Percentiles rank a stretch among this genome's conserved stretches.
These are phyloP conservation scores for Colletotrichum sp. DNA, from an alignment of 2,329 filamentous ascomycete species.

Conservation along the genomic window DNA sequence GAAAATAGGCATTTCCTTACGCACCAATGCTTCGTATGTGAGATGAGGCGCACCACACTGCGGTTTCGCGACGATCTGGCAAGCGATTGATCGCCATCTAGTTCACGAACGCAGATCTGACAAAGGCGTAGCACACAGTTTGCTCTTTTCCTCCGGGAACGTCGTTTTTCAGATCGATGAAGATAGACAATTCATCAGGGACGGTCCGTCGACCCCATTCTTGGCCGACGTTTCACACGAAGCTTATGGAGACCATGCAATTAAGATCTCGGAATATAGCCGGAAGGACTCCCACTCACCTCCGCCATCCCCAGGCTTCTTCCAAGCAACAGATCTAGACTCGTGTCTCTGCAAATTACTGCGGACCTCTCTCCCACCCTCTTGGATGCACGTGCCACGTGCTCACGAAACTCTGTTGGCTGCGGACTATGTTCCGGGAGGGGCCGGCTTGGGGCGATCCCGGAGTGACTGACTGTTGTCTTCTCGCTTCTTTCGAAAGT, in stretches of 20 bases:
- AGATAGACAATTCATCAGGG: background rate
- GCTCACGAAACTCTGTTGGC: background rate
- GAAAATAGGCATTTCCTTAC: background rate
- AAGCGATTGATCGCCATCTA: background rate
- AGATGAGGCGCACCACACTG: background rate
- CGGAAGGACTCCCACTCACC: background rate
- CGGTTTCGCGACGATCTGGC: background rate
- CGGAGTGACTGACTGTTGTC: background rate
- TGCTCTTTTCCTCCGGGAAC: background rate
- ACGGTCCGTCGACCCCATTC: background rate
- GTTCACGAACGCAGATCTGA: background rate
- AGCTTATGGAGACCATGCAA: background rate
- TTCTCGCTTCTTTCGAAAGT: background rate
- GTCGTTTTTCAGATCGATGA: background rate
- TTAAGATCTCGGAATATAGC: background rate
- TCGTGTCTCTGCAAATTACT: background rate
- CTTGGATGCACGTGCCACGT: constrained; percentile 2
- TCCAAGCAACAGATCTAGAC: background rate
- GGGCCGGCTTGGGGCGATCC: background rate
- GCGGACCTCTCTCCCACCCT: background rate
- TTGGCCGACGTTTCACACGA: background rate
- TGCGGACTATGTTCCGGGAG: background rate
- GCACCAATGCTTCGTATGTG: background rate
- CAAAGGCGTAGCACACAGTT: background rate
- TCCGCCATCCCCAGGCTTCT: background rate